Percentiles rank a stretch among this genome's conserved stretches.
phyloP scores from a whole-genome alignment of 2,329 filamentous ascomycete genomes.

The Fusarium subglutinans region DNA sequence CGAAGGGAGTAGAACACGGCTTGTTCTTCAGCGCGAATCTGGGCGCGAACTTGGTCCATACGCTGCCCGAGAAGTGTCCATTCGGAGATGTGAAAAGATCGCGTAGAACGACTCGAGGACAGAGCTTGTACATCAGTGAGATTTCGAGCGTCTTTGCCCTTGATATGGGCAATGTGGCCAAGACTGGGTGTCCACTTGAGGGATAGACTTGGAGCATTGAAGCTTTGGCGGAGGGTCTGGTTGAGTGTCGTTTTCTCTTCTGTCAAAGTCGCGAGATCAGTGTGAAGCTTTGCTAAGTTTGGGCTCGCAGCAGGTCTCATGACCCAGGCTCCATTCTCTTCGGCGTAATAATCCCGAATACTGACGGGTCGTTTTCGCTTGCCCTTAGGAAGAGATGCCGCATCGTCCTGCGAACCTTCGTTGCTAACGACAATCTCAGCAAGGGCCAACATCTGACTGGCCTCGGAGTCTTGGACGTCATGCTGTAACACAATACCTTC shows the following conservation, averaged over 20 bases:
- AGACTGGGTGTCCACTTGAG: constrained; percentile 88
- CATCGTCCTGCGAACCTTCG: constrained; percentile 69
- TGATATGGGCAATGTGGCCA: constrained; percentile 91
- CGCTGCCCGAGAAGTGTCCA: constrained; percentile 85
- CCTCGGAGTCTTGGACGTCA: constrained; percentile 76
- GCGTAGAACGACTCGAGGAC: constrained; percentile 83
- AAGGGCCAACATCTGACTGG: constrained; percentile 74
- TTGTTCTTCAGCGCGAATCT: constrained; percentile 86
- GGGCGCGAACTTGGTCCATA: constrained; percentile 79
- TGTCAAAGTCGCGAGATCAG: constrained; percentile 67
- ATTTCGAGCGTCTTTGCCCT: constrained; percentile 74
- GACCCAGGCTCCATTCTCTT: constrained; percentile 69
- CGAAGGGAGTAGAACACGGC: constrained; percentile 80
- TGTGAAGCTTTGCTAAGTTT: constrained; percentile 73
- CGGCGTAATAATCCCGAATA: constrained; percentile 66
- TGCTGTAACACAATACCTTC: constrained; percentile 87
- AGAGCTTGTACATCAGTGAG: constrained; percentile 57
- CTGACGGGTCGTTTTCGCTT: constrained; percentile 57
- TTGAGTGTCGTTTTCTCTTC: constrained; percentile 69
- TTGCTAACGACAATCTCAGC: constrained; percentile 75
- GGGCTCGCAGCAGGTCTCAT: constrained; percentile 76
- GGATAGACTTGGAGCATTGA: constrained; percentile 72
- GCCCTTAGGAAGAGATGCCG: constrained; percentile 64
- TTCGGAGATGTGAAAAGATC: constrained; percentile 82
- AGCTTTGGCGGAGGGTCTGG: constrained; percentile 66